Evolutionary conservation across 2,329 filamentous ascomycete genomes (phyloP).

Genomic region (Neopestalotiopsis sp.): DNA sequence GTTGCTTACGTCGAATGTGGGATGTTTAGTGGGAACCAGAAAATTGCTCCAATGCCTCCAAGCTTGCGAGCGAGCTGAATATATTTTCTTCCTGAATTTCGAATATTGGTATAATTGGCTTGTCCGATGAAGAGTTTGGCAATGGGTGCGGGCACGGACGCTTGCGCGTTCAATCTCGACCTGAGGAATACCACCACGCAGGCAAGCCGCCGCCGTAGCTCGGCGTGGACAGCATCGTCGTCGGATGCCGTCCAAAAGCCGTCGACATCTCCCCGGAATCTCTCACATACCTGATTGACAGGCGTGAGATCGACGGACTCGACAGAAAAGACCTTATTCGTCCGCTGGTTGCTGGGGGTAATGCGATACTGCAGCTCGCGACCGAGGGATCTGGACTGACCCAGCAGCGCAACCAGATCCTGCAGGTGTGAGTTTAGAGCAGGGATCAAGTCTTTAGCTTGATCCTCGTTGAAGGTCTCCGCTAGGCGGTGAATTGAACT

Average conservation of each 20-base stretch:
- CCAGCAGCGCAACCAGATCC: conserved; percentile 31
- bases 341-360: conserved; percentile 37
- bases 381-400: conserved; percentile 34
- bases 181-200: conserved; percentile 38
- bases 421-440: conserved; percentile 34
- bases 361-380: conserved; percentile 38
- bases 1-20: conserved; percentile 40
- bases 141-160: conserved; percentile 27
- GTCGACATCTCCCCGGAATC: conserved; percentile 21
- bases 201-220: conserved; percentile 35
- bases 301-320: conserved; percentile 24
- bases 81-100: conserved; percentile 41
- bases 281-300: conserved; percentile 24
- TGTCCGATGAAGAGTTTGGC: conserved; percentile 28
- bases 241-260: conserved; percentile 30
- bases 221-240: conserved; percentile 26
- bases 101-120: conserved; percentile 31
- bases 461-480: conserved; percentile 28
- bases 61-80: conserved; percentile 39
- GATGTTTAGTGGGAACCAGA: conserved; percentile 39
- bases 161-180: conserved; percentile 32
- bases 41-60: conserved; percentile 35
- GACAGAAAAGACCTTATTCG: conserved; percentile 35
- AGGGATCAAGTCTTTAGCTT: conserved; percentile 29
- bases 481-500: conserved; percentile 29